phyloP scores from a whole-genome alignment of 2,329 filamentous ascomycete species.

The Venturia pyrina region DNA sequence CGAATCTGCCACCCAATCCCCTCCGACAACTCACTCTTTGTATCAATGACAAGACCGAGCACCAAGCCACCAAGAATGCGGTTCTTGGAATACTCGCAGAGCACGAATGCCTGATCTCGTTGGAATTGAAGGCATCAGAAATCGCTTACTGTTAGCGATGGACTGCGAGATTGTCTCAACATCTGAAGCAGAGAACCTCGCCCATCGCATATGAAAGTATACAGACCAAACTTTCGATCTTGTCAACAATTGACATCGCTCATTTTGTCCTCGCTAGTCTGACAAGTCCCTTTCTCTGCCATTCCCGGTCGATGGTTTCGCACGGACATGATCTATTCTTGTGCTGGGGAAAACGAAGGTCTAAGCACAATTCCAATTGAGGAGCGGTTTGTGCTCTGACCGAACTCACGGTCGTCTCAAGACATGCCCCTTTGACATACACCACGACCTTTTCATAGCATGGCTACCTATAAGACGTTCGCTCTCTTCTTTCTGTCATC shows the following conservation, averaged over 20 bases:
- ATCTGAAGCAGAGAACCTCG: background rate
- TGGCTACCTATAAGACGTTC: background rate
- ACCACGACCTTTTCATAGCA: background rate
- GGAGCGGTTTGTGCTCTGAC: background rate
- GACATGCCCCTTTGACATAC: background rate
- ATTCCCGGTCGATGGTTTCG: background rate
- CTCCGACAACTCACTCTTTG: background rate
- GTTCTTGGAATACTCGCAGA: background rate
- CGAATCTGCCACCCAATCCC: background rate
- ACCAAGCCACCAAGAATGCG: background rate
- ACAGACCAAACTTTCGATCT: background rate
- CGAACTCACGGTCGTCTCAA: conserved; percentile 1
- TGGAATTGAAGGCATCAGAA: background rate
- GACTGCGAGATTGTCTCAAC: background rate
- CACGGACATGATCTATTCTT: background rate
- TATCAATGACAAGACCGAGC: background rate
- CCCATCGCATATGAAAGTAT: background rate
- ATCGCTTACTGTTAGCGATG: background rate
- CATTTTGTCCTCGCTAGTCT: background rate
- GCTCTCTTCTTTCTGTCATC: background rate
- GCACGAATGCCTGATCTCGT: background rate
- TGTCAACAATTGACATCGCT: background rate
- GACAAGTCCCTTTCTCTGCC: background rate
- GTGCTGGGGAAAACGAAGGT: background rate
- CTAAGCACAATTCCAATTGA: background rate